phyloP scores from a whole-genome alignment of 345 rosid species.

The Hibiscus syriacus region DNA sequence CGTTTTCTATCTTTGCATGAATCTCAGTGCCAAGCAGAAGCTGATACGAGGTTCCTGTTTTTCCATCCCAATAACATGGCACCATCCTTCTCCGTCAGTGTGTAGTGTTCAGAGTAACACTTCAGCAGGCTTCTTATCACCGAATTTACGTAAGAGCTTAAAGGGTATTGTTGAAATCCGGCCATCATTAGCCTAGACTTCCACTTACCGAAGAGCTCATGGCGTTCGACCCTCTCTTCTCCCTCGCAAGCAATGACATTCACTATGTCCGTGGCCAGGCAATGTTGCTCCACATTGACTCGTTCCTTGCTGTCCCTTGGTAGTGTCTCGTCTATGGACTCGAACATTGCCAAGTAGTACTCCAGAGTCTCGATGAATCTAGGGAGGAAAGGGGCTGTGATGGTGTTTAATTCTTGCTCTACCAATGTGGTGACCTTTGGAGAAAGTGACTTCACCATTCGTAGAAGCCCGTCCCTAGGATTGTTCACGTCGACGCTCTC shows the following conservation, averaged over 20 bases:
- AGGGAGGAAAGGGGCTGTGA: slow-evolving; percentile 57
- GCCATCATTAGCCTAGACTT: slow-evolving; percentile 68
- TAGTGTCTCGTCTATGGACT: slow-evolving; percentile 53
- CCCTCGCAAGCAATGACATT: slow-evolving; percentile 67
- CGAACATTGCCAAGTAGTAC: slow-evolving; percentile 59
- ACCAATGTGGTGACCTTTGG: slow-evolving; percentile 59
- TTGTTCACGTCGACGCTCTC: slow-evolving; percentile 62
- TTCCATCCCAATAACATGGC: slow-evolving; percentile 69
- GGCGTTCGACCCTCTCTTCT: slow-evolving; percentile 61
- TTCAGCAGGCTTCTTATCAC: slow-evolving; percentile 43
- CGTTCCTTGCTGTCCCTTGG: slow-evolving; percentile 42
- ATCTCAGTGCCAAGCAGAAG: slow-evolving; percentile 72
- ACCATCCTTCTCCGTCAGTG: slow-evolving; percentile 49
- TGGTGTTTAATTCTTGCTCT: slow-evolving; percentile 78
- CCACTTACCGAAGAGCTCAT: slow-evolving; percentile 70
- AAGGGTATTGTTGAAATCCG: slow-evolving; percentile 47
- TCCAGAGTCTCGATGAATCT: slow-evolving; percentile 54
- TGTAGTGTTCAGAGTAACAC: slow-evolving; percentile 47
- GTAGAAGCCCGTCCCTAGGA: slow-evolving; percentile 60
- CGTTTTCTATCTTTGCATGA: no score
- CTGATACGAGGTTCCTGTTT: slow-evolving; percentile 49
- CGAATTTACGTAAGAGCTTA: slow-evolving; percentile 44
- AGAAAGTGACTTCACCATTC: slow-evolving; percentile 55
- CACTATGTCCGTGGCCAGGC: slow-evolving; percentile 60
- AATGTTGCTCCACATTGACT: slow-evolving; percentile 52